Percentiles rank a stretch among this genome's conserved stretches.
Evolutionary conservation across 2,329 filamentous ascomycete species (phyloP).

Genomic region (Aureobasidium lini): DNA sequence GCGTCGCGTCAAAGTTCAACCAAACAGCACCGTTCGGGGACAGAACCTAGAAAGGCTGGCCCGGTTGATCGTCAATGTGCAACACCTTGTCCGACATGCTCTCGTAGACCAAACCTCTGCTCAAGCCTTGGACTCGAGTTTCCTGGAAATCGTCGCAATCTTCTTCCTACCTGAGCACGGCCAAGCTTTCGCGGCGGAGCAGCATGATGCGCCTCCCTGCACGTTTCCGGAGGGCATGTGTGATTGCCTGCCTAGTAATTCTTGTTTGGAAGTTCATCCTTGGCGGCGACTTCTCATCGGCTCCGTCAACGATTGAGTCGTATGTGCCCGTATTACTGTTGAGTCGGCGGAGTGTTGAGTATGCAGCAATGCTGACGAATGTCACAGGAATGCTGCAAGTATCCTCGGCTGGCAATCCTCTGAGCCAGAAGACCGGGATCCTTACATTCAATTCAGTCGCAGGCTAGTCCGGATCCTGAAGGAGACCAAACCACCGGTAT

Average conservation of each 20-base stretch:
- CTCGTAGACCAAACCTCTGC: background rate
- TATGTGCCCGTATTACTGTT: background rate
- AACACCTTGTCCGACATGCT: conserved; percentile 2
- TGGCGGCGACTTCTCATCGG: conserved; percentile 3
- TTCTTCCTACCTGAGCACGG: background rate
- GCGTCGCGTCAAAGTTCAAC: background rate
- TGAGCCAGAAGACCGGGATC: conserved; percentile 4
- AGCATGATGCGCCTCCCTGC: conserved; percentile 2
- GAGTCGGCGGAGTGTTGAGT: background rate
- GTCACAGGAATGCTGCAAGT: conserved; percentile 9
- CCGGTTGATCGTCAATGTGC: background rate
- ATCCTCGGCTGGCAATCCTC: conserved; percentile 7
- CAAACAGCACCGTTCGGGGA: conserved; percentile 1
- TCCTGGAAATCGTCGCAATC: background rate
- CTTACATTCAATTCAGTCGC: conserved; percentile 10
- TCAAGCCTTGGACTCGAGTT: background rate
- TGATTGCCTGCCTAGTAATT: background rate
- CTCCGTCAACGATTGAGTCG: conserved; percentile 7
- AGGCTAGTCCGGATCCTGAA: conserved; percentile 7
- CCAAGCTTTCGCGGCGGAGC: background rate
- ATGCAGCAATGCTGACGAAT: background rate
- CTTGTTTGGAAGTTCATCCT: conserved; percentile 8
- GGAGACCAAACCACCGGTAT: conserved; percentile 2
- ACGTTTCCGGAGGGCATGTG: background rate
- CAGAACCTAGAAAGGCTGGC: conserved; percentile 1